phyloP scores from a whole-genome alignment of 345 rosid genomes.

The Noccaea caerulescens region DNA sequence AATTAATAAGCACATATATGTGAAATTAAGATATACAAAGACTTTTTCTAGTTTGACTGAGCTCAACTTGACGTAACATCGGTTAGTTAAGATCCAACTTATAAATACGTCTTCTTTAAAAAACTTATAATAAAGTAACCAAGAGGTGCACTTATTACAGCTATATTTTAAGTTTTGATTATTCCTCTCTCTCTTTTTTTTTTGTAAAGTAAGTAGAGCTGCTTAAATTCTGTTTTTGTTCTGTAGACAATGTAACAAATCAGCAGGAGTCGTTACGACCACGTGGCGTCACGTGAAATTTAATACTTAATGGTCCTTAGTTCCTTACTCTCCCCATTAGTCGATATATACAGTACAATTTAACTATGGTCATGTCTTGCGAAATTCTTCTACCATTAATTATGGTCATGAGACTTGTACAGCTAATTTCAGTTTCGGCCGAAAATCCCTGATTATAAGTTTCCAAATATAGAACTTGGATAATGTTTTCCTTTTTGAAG shows the following conservation, averaged over 20 bases:
- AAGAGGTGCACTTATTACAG: background rate
- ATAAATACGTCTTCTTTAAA: background rate
- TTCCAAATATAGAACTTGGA: too few relatives aligned
- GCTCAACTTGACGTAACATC: constrained; percentile 32
- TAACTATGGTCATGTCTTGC: background rate
- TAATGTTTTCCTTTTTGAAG: too few relatives aligned
- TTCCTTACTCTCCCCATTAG: constrained; percentile 19
- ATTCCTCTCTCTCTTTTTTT: background rate
- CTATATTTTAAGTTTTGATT: background rate
- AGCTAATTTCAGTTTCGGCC: too few relatives aligned
- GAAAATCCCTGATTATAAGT: too few relatives aligned
- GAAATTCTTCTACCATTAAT: background rate
- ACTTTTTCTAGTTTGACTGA: constrained; percentile 34
- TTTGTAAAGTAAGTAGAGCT: background rate
- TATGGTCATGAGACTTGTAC: too few relatives aligned
- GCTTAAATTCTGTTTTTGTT: constrained; percentile 13
- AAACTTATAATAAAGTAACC: constrained; percentile 5
- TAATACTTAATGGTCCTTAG: constrained; percentile 25
- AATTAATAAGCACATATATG: background rate
- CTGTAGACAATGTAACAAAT: background rate
- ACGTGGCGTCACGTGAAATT: constrained; percentile 34
- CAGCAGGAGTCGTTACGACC: background rate
- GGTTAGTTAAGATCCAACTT: constrained; percentile 4
- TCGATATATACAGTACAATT: background rate
- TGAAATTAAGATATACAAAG: constrained; percentile 28